Base-by-base conservation (phyloP, 2,329 filamentous ascomycete genomes). In the Trichoderma sp. region DNA sequence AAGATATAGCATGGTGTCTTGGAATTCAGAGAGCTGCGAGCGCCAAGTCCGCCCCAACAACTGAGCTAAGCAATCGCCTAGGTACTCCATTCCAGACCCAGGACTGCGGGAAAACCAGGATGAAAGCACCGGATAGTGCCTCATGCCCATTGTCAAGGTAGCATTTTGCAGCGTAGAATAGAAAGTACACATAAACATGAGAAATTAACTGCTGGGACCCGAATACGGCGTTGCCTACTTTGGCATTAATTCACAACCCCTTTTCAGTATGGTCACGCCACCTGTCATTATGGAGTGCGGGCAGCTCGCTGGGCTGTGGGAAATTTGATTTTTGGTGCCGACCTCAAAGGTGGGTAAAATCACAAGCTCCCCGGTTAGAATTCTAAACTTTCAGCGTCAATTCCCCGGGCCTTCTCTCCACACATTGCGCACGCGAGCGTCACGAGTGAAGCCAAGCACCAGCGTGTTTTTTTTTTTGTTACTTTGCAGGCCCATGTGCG, bases 181-280 rank as follows among this genome's bases (percentile, higher is more conserved):
- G 58, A 51, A 59, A 28, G 18, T n/a, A 49, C 18, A 66, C 28
- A 52, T 34, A 34, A 37, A 58, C 14, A 49, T 66, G 63, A 66
- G 52, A 66, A 66, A 66, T 32, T 37, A 34, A 34, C 18, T 51
- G 30, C 18, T 59, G 28, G 32, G 30, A 59, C 52, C 63, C 63
- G 54, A 66, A 66, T 66, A 66, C 63, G 63, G 63, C 54, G 63
- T 66, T 58, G 37, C 63, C 63, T 66, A 66, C 54, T 59, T 54
- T 51, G 63, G 63, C 63, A 66, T 66, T 59, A 59, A 51, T 37
- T 55, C 34, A 66, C 28, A 54, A 46, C 63, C 63, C 63, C 63
- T 66, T 66, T 66, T 51, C 63, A 66, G 63, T 54, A 66, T 66
- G 63, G 63, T 66, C 63, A 66, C 63, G 63, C 63, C 63, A 66